A percentile compares a stretch with the other conserved stretches of the same genome.
Evolutionary conservation across 2,329 filamentous ascomycete genomes (phyloP).

Genomic region (Phyllosticta citriasiana): DNA sequence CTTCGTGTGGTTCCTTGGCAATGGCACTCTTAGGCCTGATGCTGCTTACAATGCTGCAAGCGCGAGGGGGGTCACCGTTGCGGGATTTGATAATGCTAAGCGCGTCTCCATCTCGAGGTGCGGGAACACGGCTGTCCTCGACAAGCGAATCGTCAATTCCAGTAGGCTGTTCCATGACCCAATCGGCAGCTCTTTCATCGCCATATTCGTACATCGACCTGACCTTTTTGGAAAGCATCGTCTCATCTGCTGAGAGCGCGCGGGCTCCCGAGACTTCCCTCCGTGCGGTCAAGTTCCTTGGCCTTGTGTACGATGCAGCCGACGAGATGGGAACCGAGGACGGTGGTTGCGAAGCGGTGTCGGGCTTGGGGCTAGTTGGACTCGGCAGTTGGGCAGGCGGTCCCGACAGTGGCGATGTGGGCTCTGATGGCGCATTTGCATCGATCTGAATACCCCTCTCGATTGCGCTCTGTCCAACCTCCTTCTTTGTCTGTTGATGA

Average conservation of each 20-base stretch:
- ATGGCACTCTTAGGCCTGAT: slow-evolving; percentile 25
- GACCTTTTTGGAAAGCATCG: slow-evolving; percentile 52
- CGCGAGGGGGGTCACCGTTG: slow-evolving; percentile 15
- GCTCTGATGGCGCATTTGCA: not conserved
- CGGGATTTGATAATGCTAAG: slow-evolving; percentile 1
- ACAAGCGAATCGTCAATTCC: slow-evolving; percentile 8
- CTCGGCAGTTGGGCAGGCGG: not conserved
- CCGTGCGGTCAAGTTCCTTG: slow-evolving; percentile 2
- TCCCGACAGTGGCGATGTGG: not conserved
- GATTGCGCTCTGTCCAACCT: not conserved
- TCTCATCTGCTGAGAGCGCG: slow-evolving; percentile 53
- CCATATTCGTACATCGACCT: slow-evolving; percentile 55
- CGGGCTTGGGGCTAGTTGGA: not conserved
- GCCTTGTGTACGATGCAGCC: not conserved
- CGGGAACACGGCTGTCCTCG: not conserved
- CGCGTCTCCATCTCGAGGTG: not conserved
- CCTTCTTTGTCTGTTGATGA: not conserved
- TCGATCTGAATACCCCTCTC: not conserved
- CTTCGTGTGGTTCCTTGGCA: slow-evolving; percentile 42
- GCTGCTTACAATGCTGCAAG: slow-evolving; percentile 15
- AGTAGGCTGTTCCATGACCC: slow-evolving; percentile 17
- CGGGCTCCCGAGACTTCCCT: slow-evolving; percentile 24
- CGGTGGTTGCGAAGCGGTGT: not conserved
- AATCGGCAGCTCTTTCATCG: slow-evolving; percentile 43
- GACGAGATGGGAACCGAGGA: not conserved